phyloP scores from a whole-genome alignment of 2,329 filamentous ascomycete genomes.

The Neonectria hederae region DNA sequence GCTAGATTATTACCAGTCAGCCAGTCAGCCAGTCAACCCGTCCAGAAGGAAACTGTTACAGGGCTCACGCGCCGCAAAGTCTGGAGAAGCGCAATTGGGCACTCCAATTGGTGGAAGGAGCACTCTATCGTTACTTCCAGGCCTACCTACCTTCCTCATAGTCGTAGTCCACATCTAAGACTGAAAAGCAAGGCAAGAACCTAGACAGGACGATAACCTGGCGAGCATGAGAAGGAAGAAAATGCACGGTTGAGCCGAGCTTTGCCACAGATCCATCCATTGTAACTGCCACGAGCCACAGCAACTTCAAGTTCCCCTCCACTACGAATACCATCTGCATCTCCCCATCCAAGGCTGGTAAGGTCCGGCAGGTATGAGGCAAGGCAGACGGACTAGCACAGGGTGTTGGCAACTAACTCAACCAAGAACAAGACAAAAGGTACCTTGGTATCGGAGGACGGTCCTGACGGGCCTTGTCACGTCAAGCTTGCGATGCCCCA shows the following conservation, averaged over 20 bases:
- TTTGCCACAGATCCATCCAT: conserved; percentile 6
- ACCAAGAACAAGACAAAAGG: conserved; percentile 13
- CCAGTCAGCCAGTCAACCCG: not conserved
- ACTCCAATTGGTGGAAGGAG: conserved; percentile 13
- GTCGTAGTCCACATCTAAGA: not conserved
- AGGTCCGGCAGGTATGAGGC: conserved; percentile 1
- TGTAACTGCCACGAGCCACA: no score
- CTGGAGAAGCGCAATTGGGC: not conserved
- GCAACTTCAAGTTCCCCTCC: conserved; percentile 19
- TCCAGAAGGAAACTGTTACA: not conserved
- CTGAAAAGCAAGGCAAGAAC: not conserved
- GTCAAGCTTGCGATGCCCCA: conserved; percentile 12
- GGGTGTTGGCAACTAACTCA: conserved; percentile 4
- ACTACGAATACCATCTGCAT: conserved; percentile 15
- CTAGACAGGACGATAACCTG: conserved; percentile 1
- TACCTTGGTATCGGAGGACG: conserved; percentile 5
- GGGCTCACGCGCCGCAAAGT: not conserved
- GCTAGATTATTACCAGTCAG: conserved; percentile 21
- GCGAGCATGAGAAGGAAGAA: not conserved
- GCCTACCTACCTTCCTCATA: not conserved
- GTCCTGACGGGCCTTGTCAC: conserved; percentile 8
- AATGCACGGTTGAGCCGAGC: conserved; percentile 24
- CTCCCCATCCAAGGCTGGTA: conserved; percentile 8
- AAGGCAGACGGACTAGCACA: conserved; percentile 6
- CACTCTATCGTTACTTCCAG: conserved; percentile 13